Evolutionary conservation across 1,284 basidiomycete species (phyloP).

Genomic region (Moesziomyces sp.): DNA sequence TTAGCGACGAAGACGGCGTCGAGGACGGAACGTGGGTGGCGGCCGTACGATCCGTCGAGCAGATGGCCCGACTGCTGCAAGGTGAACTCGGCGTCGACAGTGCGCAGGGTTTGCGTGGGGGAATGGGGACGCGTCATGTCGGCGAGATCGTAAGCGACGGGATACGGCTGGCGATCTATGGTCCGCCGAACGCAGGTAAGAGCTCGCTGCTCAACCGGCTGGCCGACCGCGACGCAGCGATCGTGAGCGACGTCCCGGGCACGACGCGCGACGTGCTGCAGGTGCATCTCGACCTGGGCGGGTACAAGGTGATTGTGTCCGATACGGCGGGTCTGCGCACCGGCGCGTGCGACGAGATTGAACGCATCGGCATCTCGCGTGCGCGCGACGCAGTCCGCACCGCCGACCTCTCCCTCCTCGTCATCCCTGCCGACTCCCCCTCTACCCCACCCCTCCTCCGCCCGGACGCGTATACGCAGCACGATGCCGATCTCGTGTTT

Average conservation of each 20-base stretch:
- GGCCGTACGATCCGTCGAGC: slow-evolving; percentile 2
- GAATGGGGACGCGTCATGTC: slow-evolving; percentile 72
- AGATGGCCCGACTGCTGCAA: slow-evolving; percentile 10
- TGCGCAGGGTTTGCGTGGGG: neutral
- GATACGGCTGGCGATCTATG: slow-evolving; percentile 83
- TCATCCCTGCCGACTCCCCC: slow-evolving; percentile 76
- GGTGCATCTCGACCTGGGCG: slow-evolving; percentile 81
- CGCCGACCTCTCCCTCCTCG: slow-evolving; percentile 80
- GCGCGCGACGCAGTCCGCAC: slow-evolving; percentile 75
- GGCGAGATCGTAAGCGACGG: slow-evolving; percentile 86
- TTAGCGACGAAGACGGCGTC: slow-evolving; percentile 86
- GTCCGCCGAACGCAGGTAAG: slow-evolving; percentile 89
- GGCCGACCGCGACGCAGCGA: slow-evolving; percentile 84
- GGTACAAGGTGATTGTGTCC: slow-evolving; percentile 80
- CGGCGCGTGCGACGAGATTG: slow-evolving; percentile 74
- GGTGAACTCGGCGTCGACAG: slow-evolving; percentile 10
- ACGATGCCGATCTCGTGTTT: slow-evolving; percentile 71
- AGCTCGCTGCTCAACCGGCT: slow-evolving; percentile 84
- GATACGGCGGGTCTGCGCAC: slow-evolving; percentile 85
- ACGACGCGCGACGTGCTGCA: slow-evolving; percentile 88
- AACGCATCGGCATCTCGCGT: slow-evolving; percentile 82
- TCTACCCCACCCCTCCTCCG: slow-evolving; percentile 68
- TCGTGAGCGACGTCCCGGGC: slow-evolving; percentile 84
- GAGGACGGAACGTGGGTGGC: slow-evolving; percentile 77
- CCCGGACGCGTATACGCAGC: slow-evolving; percentile 70